Base-by-base conservation (phyloP, 2,329 filamentous ascomycete species). In the Clathrospora elynae region DNA sequence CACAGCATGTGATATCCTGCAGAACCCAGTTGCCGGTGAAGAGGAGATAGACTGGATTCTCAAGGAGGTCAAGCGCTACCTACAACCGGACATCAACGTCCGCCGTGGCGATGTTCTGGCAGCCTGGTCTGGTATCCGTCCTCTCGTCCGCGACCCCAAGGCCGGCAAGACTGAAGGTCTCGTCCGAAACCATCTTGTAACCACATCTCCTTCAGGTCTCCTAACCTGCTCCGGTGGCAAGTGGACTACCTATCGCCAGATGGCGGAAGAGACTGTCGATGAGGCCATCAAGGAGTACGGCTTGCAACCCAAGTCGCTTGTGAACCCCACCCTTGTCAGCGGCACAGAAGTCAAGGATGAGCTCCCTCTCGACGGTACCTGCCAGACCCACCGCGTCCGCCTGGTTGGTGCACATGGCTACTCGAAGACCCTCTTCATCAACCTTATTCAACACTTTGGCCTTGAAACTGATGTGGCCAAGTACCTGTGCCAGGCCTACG, bases 181-280 rank as follows among this genome's bases (percentile, higher is more conserved):
- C 12, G 90, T 95, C 36, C 87, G 90, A 42, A 95, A 91, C 69
- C 90, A 95, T 67, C 78, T 95, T 29, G 82, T 95, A 56, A 86
- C 89, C 47, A 79, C 88, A 35, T 92, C 88, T n/a, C 71, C 80
- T 2, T 89, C 87, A 5, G 90, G 90, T 8, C 79, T 95, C 13
- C 74, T 95, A 54, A 95, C 90, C 22, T 91, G 88, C 63, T 88
- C 88, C 18, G 90, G 90, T 57, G 90, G 90, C 33, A 95, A 95
- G 73, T 95, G 90, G 90, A 95, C 90, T 2, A 95, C 90, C 1
- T 95, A 95, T 73, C 85, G 90, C 42, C 88, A 95, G 71, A 95
- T 95, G 90, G 88, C 89, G 14, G 88, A 95, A 71, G 88, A 95
- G 67, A 87, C 87, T 30, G 88, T 95, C 29, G 88, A 95, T 61